Percentiles rank a stretch among this genome's conserved stretches.
Conservation (phyloP, 768 basidiomycete species). For the Russula earlei region DNA sequence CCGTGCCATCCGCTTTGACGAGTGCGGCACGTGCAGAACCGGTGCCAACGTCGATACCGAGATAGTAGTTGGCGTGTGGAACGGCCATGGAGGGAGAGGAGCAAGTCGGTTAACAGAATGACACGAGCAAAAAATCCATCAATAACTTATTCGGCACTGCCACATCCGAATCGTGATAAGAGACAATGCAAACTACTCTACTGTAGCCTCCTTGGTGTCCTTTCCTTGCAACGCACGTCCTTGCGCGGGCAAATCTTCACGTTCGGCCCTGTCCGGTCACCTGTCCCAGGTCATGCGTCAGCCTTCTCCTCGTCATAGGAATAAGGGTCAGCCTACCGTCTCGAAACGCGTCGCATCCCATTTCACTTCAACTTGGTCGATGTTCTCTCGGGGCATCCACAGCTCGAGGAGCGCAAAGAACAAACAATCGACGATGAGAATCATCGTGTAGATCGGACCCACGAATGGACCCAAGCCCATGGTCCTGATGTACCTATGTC, state of each 20-base stretch:
- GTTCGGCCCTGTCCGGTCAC: constrained; percentile 1
- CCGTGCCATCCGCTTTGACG: constrained; percentile 54
- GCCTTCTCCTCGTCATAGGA: neutral
- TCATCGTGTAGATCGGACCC: constrained; percentile 82
- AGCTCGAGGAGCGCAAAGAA: constrained; percentile 82
- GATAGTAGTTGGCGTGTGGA: constrained; percentile 38
- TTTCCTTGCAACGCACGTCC: neutral
- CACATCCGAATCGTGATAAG: no score
- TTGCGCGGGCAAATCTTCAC: neutral
- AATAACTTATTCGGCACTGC: no score
- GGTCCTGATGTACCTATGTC: constrained; percentile 38
- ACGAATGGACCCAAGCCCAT: constrained; percentile 70
- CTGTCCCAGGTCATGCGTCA: neutral
- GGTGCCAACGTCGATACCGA: constrained; percentile 84
- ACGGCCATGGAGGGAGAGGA: constrained; percentile 26
- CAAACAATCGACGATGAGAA: constrained; percentile 80
- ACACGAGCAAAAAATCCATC: no score
- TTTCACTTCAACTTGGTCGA: constrained; percentile 63
- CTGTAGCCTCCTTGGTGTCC: no score
- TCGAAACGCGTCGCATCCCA: constrained; percentile 42
- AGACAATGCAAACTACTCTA: no score
- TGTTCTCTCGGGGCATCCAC: constrained; percentile 66
- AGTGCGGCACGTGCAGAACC: constrained; percentile 88
- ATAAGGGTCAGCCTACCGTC: constrained; percentile 22
- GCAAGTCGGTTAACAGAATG: neutral